These are phyloP conservation scores for Candida vartiovaarae DNA, from an alignment of 805 yeast species.

Conservation along the genomic window DNA sequence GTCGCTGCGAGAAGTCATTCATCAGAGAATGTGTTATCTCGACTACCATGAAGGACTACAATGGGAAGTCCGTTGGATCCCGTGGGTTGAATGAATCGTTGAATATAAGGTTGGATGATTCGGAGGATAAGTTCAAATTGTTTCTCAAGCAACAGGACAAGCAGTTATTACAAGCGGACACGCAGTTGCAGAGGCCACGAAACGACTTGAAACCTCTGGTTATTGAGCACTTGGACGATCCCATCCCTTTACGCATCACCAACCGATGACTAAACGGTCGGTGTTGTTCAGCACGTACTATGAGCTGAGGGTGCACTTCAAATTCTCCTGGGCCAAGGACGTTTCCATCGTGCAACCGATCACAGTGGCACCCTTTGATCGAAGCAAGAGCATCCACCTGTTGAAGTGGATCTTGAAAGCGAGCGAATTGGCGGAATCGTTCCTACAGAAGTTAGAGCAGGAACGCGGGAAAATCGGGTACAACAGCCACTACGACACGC, in stretches of 20 bases:
- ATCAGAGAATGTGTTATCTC: slow-evolving; percentile 37
- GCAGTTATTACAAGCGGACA: slow-evolving; percentile 20
- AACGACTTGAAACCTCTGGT: slow-evolving; percentile 25
- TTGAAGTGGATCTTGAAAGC: slow-evolving; percentile 48
- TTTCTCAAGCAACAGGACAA: slow-evolving; percentile 26
- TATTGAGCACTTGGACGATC: slow-evolving; percentile 16
- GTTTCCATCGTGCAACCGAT: slow-evolving; percentile 44
- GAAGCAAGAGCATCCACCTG: slow-evolving; percentile 39
- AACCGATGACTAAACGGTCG: slow-evolving; percentile 45
- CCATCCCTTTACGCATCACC: slow-evolving; percentile 34
- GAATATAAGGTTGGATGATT: slow-evolving; percentile 24
- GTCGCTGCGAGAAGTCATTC: slow-evolving; percentile 31
- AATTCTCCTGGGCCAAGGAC: slow-evolving; percentile 46
- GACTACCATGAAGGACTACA: slow-evolving; percentile 13
- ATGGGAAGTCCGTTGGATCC: slow-evolving; percentile 9
- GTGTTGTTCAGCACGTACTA: slow-evolving; percentile 45
- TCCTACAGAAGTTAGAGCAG: slow-evolving; percentile 17
- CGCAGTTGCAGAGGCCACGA: slow-evolving; percentile 13
- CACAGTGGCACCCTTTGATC: slow-evolving; percentile 47
- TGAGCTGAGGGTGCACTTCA: slow-evolving; percentile 34
- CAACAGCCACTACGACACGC: slow-evolving; percentile 22
- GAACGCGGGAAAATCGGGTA: slow-evolving; percentile 30
- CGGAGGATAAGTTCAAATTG: slow-evolving; percentile 22
- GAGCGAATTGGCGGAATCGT: slow-evolving; percentile 36
- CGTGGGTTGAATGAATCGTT: slow-evolving; percentile 4